Percentiles rank a stretch among this genome's conserved stretches.
These are phyloP conservation scores for Wickerhamomyces mucosus DNA, from an alignment of 805 yeast genomes.

Conservation along the genomic window DNA sequence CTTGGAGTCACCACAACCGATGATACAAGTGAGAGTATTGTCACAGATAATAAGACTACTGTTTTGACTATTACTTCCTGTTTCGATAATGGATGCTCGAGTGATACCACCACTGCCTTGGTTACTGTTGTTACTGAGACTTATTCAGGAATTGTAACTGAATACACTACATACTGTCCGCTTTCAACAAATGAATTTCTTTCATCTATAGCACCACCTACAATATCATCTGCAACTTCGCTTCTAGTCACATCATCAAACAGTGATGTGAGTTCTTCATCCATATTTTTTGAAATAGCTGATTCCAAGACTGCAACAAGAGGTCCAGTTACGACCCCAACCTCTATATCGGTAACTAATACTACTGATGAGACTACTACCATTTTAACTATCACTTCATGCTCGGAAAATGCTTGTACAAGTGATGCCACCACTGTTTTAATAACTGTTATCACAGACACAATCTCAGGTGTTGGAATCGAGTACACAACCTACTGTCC, in stretches of 20 bases:
- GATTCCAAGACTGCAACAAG: too few relatives aligned
- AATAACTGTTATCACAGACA: slow-evolving; percentile 6
- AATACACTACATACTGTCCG: slow-evolving; percentile 16
- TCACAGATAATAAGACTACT: slow-evolving; percentile 9
- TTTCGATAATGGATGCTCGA: slow-evolving; percentile 7
- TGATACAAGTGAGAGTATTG: background rate
- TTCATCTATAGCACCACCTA: background rate
- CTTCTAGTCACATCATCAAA: slow-evolving; percentile 5
- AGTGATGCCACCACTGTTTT: slow-evolving; percentile 11
- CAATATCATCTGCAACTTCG: background rate
- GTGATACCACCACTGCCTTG: slow-evolving; percentile 18
- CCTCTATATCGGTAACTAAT: too few relatives aligned
- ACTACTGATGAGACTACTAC: slow-evolving; percentile 9
- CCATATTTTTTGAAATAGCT: too few relatives aligned
- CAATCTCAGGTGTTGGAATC: slow-evolving; percentile 17
- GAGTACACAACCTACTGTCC: slow-evolving; percentile 35
- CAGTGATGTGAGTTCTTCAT: too few relatives aligned
- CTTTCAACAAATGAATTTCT: slow-evolving; percentile 8
- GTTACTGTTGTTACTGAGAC: slow-evolving; percentile 23
- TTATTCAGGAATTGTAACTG: slow-evolving; percentile 12
- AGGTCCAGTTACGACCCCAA: too few relatives aligned
- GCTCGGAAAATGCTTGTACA: slow-evolving; percentile 5
- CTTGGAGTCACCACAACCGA: background rate
- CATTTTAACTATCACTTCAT: slow-evolving; percentile 8
- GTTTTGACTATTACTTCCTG: slow-evolving; percentile 6